Conservation (phyloP, 257 asterid genomes). For the Petunia secreta region DNA sequence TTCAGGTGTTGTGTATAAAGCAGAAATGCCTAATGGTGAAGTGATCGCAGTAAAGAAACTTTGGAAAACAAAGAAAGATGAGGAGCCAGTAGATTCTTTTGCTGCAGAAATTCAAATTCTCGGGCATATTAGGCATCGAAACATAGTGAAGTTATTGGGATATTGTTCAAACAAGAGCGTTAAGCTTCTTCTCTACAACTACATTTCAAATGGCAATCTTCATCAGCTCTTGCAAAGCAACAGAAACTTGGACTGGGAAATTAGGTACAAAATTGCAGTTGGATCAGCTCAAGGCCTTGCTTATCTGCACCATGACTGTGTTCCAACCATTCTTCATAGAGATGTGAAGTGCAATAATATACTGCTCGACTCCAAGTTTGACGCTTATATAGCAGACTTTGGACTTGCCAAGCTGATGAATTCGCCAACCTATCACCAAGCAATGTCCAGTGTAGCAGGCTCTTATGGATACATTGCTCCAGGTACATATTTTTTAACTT, state of each 20-base stretch:
- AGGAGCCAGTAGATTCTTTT: slow-evolving; percentile 64
- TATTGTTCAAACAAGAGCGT: slow-evolving; percentile 81
- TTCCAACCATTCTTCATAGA: slow-evolving; percentile 83
- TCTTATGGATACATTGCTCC: slow-evolving; percentile 96
- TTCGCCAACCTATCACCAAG: slow-evolving; percentile 85
- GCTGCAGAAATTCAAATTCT: slow-evolving; percentile 94
- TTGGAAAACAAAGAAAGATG: slow-evolving; percentile 81
- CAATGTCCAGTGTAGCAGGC: slow-evolving; percentile 88
- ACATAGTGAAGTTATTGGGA: slow-evolving; percentile 82
- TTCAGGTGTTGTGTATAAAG: slow-evolving; percentile 86
- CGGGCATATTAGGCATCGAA: slow-evolving; percentile 93
- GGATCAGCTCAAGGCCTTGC: slow-evolving; percentile 97
- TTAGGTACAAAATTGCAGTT: slow-evolving; percentile 81
- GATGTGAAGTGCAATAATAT: slow-evolving; percentile 96
- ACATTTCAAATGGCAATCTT: slow-evolving; percentile 78
- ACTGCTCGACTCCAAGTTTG: slow-evolving; percentile 77
- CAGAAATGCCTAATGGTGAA: slow-evolving; percentile 81
- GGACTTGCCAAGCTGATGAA: slow-evolving; percentile 96
- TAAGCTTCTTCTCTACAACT: slow-evolving; percentile 88
- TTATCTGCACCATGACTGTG: slow-evolving; percentile 90
- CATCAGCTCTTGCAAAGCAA: slow-evolving; percentile 75
- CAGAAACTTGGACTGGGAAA: slow-evolving; percentile 91
- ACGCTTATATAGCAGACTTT: slow-evolving; percentile 90
- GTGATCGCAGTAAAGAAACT: slow-evolving; percentile 87
- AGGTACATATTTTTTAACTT: slow-evolving; percentile 55